Percentiles rank a stretch among this genome's conserved stretches.
Conservation (phyloP, 129 eudicot species). For the Apium graveolens region DNA sequence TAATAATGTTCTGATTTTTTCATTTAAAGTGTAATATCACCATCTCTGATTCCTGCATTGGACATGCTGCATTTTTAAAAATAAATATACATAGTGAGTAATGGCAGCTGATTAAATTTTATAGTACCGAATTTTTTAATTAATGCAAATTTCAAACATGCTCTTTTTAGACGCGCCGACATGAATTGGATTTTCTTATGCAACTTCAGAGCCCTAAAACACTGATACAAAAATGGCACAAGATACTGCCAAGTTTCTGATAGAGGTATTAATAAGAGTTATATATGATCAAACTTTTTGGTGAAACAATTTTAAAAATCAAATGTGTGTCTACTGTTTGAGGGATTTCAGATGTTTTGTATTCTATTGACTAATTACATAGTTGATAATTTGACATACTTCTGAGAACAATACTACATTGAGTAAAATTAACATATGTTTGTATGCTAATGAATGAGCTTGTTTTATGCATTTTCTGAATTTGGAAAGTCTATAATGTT, state of each 20-base stretch:
- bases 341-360: neutral
- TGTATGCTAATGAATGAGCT: neutral
- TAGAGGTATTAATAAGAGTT: neutral
- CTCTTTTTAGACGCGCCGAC: slow-evolving; percentile 29
- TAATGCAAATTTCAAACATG: slow-evolving; percentile 26
- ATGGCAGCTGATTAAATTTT: neutral
- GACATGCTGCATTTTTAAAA: too few relatives aligned
- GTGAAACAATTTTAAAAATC: neutral
- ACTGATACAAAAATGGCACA: neutral
- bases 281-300: neutral
- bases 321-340: neutral
- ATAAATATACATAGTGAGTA: neutral
- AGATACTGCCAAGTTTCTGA: neutral
- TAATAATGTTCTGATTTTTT: too few relatives aligned
- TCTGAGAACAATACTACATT: neutral
- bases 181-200: slow-evolving; percentile 15
- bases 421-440: neutral
- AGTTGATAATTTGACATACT: neutral
- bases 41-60: too few relatives aligned
- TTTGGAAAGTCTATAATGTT: neutral
- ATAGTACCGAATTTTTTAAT: neutral
- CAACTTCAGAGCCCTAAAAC: neutral
- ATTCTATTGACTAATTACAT: neutral
- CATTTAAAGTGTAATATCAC: too few relatives aligned
- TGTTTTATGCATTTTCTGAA: neutral